These are phyloP conservation scores for Fomitopsis schrenkii DNA, from an alignment of 1,284 basidiomycete genomes.

Conservation along the genomic window DNA sequence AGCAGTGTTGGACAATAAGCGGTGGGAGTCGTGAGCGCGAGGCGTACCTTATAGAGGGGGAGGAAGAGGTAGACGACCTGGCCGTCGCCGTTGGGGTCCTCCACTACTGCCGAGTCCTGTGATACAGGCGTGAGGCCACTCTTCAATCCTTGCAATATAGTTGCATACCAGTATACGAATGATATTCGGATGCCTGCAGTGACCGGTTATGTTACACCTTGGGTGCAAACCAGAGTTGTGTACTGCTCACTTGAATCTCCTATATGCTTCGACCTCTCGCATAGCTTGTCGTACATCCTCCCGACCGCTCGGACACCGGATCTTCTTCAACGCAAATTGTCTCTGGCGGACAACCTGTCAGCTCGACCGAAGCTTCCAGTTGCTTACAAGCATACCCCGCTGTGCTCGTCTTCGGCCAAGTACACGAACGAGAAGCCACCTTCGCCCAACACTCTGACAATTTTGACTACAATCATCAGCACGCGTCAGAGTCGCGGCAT, in stretches of 20 bases:
- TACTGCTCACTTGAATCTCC: slow-evolving; percentile 76
- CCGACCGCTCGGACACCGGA: slow-evolving; percentile 78
- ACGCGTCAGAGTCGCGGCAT: not conserved
- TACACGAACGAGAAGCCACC: slow-evolving; percentile 96
- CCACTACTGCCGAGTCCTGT: slow-evolving; percentile 90
- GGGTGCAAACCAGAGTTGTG: not conserved
- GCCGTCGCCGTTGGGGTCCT: slow-evolving; percentile 90
- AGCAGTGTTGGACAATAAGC: not conserved
- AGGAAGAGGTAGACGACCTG: slow-evolving; percentile 94
- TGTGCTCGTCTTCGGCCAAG: slow-evolving; percentile 82
- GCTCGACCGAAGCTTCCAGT: not conserved
- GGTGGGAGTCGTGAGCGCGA: not conserved
- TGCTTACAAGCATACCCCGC: slow-evolving; percentile 45
- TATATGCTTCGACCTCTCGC: slow-evolving; percentile 88
- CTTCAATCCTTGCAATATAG: not conserved
- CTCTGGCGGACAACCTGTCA: slow-evolving; percentile 41
- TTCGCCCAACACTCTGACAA: slow-evolving; percentile 88
- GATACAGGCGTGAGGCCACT: slow-evolving; percentile 4
- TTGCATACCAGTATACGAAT: slow-evolving; percentile 72
- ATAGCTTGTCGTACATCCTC: slow-evolving; percentile 83
- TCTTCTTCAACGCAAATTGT: slow-evolving; percentile 93
- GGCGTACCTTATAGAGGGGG: slow-evolving; percentile 75
- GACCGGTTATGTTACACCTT: not conserved
- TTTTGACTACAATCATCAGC: slow-evolving; percentile 55
- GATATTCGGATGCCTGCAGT: slow-evolving; percentile 77